Conservation (phyloP, 1,284 basidiomycete species). For the Cryptococcus depauperatus region DNA sequence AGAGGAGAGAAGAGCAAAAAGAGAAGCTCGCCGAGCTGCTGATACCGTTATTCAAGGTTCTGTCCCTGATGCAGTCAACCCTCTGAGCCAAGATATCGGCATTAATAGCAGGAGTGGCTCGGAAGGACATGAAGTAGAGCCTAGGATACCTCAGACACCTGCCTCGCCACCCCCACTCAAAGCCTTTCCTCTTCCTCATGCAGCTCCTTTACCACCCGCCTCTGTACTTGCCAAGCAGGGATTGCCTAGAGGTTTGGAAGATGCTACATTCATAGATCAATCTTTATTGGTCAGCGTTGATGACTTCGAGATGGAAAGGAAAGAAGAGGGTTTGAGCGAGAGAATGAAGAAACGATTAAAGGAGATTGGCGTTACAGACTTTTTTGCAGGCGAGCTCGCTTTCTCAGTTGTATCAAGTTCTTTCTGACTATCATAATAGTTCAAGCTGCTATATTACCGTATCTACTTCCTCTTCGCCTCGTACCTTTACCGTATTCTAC, state of each 20-base stretch:
- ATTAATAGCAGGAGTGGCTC: no score
- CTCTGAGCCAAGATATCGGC: no score
- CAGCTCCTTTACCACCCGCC: slow-evolving; percentile 63
- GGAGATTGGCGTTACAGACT: slow-evolving; percentile 67
- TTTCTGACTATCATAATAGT: slow-evolving; percentile 29
- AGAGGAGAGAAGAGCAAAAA: slow-evolving; percentile 13
- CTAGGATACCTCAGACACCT: no score
- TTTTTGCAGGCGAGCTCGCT: slow-evolving; percentile 70
- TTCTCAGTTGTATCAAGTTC: not conserved
- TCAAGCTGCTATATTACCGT: slow-evolving; percentile 39
- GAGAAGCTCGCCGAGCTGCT: no score
- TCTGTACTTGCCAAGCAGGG: slow-evolving; percentile 64
- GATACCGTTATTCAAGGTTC: no score
- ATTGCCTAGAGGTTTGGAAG: slow-evolving; percentile 62
- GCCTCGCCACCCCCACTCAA: slow-evolving; percentile 36
- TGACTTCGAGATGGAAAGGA: slow-evolving; percentile 37
- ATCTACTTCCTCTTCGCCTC: slow-evolving; percentile 32
- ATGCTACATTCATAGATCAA: slow-evolving; percentile 64
- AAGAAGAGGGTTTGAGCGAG: slow-evolving; percentile 52
- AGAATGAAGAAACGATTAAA: slow-evolving; percentile 57
- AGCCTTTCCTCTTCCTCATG: slow-evolving; percentile 60
- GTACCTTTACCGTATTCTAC: slow-evolving; percentile 62
- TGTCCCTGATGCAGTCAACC: no score
- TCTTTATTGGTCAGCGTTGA: slow-evolving; percentile 50
- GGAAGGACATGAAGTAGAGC: no score